Base-by-base conservation (phyloP, 192 early-diverging fungal genomes). In the Entomortierella parvispora region DNA sequence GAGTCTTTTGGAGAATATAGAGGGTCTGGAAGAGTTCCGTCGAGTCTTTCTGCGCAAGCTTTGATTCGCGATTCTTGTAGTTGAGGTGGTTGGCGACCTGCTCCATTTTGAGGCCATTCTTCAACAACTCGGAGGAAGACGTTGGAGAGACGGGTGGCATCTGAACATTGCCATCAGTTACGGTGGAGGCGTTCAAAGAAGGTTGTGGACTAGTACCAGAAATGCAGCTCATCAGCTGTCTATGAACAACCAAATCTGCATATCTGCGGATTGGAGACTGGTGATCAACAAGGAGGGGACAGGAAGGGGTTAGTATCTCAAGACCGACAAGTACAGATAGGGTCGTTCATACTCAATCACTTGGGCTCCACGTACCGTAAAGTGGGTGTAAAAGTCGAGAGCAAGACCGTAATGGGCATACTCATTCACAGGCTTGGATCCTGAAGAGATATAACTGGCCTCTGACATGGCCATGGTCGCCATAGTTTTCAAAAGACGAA, bases 11-110 rank as follows among this genome's bases (percentile, higher is more conserved):
- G 26, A 82, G 52, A 10, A 92, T 81, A 53, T 86, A 92, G 3
- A 91, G 83, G 18, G 85, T 87, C 81, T 93, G 92, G 81, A 93
- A 93, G n/a, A 93, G 76, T 55, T 93, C 91, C 0, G 91, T 87
- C 12, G 92, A 91, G 65, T 93, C 92, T 69, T 84, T 84, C 71
- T 92, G 91, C 15, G 92, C 92, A n/a, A 90, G 49, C 76, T 93
- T 93, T 10, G 90, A 87, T 70, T 88, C 88, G 37, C 91, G 69
- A 22, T 87, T 91, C 58, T 88, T 88, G 64, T 85, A 81, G 54
- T 93, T 93, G n/a, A 93, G 83, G 55, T 85, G 84, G 3, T 48
- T 69, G 26, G 86, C 87, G 4, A 77, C 81, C 42, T 71, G 79
- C 29, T 56, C 62, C 56, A 82, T 42, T 51, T 83, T 82, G 43